Evolutionary conservation across 2,329 filamentous ascomycete genomes (phyloP).

Genomic region (Xylaria sp.): DNA sequence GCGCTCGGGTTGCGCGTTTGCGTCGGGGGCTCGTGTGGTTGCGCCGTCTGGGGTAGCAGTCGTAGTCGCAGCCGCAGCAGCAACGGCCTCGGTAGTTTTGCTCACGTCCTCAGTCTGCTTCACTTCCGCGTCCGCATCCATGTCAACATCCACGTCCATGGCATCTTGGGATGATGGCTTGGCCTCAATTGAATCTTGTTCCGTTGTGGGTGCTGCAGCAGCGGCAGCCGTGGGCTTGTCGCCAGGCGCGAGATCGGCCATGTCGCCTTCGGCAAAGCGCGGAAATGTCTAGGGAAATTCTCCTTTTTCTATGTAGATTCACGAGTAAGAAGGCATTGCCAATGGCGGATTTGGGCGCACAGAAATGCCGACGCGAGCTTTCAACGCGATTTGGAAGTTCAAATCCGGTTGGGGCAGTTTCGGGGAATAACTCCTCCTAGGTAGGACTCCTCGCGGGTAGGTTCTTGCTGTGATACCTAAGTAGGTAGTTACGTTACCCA

Average conservation of each 20-base stretch:
- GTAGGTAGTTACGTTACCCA: no score
- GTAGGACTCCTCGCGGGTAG: conserved; percentile 14
- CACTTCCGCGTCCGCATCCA: not conserved
- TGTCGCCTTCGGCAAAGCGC: conserved; percentile 13
- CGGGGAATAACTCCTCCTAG: conserved; percentile 2
- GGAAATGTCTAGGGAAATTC: not conserved
- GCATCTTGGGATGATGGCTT: conserved; percentile 45
- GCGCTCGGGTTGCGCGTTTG: conserved; percentile 37
- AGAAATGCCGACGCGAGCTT: not conserved
- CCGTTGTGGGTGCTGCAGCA: not conserved
- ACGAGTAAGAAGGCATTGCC: conserved; percentile 20
- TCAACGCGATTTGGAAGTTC: conserved; percentile 12
- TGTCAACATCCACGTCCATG: conserved; percentile 30
- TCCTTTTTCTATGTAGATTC: conserved; percentile 13
- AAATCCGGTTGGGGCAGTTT: conserved; percentile 5
- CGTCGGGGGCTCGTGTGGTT: conserved; percentile 14
- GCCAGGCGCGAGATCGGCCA: conserved; percentile 29
- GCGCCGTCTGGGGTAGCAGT: conserved; percentile 7
- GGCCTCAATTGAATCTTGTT: conserved; percentile 62
- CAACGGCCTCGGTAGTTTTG: conserved; percentile 7
- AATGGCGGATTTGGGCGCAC: not conserved
- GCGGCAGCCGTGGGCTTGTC: conserved; percentile 14
- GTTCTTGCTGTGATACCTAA: not conserved
- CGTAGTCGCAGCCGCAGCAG: conserved; percentile 21
- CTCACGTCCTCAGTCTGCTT: not conserved